Conservation (phyloP, 1,284 basidiomycete genomes). For the Ganoderma lingzhi region DNA sequence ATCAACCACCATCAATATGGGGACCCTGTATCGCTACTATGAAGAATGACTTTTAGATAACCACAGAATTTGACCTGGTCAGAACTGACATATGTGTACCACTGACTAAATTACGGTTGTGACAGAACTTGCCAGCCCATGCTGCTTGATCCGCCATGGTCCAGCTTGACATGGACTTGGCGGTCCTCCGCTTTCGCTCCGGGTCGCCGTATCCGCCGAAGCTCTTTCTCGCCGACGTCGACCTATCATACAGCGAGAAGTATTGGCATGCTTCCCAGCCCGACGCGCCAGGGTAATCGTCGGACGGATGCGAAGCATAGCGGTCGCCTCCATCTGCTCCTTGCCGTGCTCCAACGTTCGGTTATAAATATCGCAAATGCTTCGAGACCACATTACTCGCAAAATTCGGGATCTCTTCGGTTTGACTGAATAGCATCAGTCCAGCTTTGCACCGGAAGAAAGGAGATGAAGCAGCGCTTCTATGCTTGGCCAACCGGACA, state of each 20-base stretch:
- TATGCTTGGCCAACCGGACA: conserved; percentile 16
- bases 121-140: conserved; percentile 13
- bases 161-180: not conserved
- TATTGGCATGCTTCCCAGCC: not conserved
- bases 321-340: not conserved
- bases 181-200: conserved; percentile 7
- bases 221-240: not conserved
- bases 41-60: not conserved
- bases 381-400: conserved; percentile 19
- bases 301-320: conserved; percentile 17
- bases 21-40: not conserved
- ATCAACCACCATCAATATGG: not conserved
- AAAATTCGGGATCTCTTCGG: conserved; percentile 28
- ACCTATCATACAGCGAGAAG: conserved; percentile 9
- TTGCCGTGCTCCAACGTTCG: conserved; percentile 10
- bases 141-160: conserved; percentile 2
- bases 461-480: not conserved
- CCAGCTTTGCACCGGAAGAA: conserved; percentile 11
- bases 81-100: conserved; percentile 12
- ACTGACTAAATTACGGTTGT: not conserved
- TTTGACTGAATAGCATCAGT: conserved; percentile 18
- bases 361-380: conserved; percentile 18
- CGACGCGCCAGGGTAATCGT: conserved; percentile 18
- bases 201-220: not conserved
- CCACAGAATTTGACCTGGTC: conserved; percentile 12